These are phyloP conservation scores for Trichoderma oligosporum DNA, from an alignment of 2,329 filamentous ascomycete species.

Conservation along the genomic window DNA sequence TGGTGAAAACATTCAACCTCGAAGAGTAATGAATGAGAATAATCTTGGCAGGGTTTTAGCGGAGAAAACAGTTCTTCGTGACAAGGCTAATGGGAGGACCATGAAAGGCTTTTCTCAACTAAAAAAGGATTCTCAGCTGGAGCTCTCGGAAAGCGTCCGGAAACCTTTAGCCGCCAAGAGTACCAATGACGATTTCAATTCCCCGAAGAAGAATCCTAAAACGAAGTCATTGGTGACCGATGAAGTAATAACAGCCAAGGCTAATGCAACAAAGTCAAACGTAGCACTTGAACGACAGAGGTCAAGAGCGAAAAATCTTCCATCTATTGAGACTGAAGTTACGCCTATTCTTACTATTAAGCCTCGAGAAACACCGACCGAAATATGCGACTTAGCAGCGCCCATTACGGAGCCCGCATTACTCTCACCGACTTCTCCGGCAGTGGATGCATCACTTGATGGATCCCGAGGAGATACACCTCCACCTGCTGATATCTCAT, in stretches of 20 bases:
- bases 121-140: constrained; percentile 38
- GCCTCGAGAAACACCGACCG: constrained; percentile 21
- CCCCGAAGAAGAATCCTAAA: constrained; percentile 52
- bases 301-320: constrained; percentile 28
- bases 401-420: constrained; percentile 39
- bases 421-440: constrained; percentile 48
- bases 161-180: constrained; percentile 55
- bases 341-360: constrained; percentile 20
- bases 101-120: constrained; percentile 45
- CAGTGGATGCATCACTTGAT: constrained; percentile 37
- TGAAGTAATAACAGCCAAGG: constrained; percentile 40
- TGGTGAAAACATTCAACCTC: constrained; percentile 36
- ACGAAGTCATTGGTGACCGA: constrained; percentile 34
- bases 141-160: constrained; percentile 34
- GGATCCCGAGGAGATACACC: constrained; percentile 50
- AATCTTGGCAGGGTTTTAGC: constrained; percentile 21
- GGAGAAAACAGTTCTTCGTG: constrained; percentile 31
- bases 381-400: constrained; percentile 25
- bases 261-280: constrained; percentile 32
- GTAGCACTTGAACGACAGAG: constrained; percentile 27
- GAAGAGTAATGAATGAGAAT: constrained; percentile 31
- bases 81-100: constrained; percentile 39
- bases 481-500: constrained; percentile 55
- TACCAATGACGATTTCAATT: constrained; percentile 56
- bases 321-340: constrained; percentile 25